Evolutionary conservation across 768 basidiomycete genomes (phyloP), one percentile per base, ranked within the genome.

Genomic region (Lentinus brumalis): DNA sequence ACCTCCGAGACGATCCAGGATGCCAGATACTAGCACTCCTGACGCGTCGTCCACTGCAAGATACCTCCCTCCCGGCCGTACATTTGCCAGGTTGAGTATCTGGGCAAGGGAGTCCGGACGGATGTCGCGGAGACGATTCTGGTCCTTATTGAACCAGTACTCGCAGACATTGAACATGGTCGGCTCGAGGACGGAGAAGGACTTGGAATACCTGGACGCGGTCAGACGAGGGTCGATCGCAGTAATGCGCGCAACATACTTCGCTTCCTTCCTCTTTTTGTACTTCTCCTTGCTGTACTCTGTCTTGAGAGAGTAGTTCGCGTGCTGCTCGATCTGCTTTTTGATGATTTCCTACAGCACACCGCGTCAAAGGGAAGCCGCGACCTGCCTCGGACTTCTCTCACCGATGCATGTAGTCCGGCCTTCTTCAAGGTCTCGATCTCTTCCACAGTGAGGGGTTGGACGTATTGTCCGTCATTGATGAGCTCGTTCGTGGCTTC

Each of bases 251-350:
- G 15, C 4, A 15, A 72, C 87, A 66, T 70, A 96, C 96, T 98
- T 99, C 58, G 92, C 94, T 76, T 96, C 93, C 74, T 99, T 99
- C 41, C 94, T 83, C 73, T 96, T 96, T 73, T 86, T 90, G 76
- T 98, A 99, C 73, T 99, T 99, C 70, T 98, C 96, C 75, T 99
- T 98, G 75, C 92, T 95, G 74, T 96, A 98, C 74, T 96, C 97
- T 1, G 96, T 98, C 76, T 98, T 98, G 51, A 98, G 78, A 11
- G 87, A 86, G 73, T 91, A 99, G 67, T 92, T 91, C 32, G 91
- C 88, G 69, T 98, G 96, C 68, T 88, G 85, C 67, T 93, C 94
- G 50, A 98, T 96, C 74, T 98, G 96, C 73, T 82, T 88, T 70
- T 91, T 88, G 71, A 98, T 96, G 54, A 99, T 98, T 69, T 98